Conservation (phyloP, 2,329 filamentous ascomycete species). For the Exserohilum rostratum region DNA sequence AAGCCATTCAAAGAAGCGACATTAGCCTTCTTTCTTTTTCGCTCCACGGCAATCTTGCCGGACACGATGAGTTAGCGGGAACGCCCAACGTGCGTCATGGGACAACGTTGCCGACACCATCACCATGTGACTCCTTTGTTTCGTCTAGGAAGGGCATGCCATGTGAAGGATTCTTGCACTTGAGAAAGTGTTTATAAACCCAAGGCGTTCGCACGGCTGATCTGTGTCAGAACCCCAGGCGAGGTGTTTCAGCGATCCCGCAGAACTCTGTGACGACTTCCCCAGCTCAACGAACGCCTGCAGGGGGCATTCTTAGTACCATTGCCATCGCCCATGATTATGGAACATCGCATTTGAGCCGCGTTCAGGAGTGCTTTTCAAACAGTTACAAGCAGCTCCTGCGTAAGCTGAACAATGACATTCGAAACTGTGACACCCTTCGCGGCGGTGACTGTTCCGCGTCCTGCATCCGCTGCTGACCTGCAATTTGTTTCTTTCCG, state of each 20-base stretch:
- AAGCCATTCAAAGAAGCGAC: conserved; percentile 28
- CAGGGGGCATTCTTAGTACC: conserved; percentile 9
- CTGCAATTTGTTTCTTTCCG: background rate
- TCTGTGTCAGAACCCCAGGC: conserved; percentile 20
- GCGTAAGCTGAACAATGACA: conserved; percentile 11
- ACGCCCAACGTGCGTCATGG: conserved; percentile 8
- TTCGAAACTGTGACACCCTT: conserved; percentile 22
- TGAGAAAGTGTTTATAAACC: conserved; percentile 20
- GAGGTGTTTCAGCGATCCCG: conserved; percentile 20
- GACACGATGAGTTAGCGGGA: conserved; percentile 4
- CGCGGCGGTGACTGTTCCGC: conserved; percentile 1
- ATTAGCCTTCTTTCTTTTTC: conserved; percentile 29
- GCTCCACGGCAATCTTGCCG: conserved; percentile 8
- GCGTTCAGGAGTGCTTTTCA: conserved; percentile 20
- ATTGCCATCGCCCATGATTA: background rate
- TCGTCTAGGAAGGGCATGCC: conserved; percentile 11
- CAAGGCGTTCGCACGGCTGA: conserved; percentile 10
- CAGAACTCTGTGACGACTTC: conserved; percentile 13
- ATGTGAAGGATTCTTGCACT: background rate
- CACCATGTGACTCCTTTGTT: conserved; percentile 3
- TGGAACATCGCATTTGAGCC: conserved; percentile 11
- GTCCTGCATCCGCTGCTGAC: background rate
- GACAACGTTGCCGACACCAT: conserved; percentile 2
- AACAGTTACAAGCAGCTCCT: conserved; percentile 14
- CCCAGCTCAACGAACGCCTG: conserved; percentile 12